phyloP scores from a whole-genome alignment of 768 basidiomycete genomes.

The Suillus cothurnatus region DNA sequence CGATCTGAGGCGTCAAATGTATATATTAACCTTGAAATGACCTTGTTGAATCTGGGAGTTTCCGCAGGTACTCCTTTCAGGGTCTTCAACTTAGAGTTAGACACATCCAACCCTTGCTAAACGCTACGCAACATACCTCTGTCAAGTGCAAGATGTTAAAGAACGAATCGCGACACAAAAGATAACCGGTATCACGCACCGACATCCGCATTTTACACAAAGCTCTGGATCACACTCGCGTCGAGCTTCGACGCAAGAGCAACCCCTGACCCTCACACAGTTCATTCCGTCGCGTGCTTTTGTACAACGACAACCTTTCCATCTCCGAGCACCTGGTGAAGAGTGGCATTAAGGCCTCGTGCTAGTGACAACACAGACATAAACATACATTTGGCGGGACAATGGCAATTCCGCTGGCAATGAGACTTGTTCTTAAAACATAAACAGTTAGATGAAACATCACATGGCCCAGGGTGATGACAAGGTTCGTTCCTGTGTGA shows the following conservation, averaged over 20 bases:
- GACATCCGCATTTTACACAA: slow-evolving; percentile 53
- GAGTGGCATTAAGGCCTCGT: not conserved
- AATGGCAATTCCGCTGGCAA: slow-evolving; percentile 60
- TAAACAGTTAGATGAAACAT: slow-evolving; percentile 40
- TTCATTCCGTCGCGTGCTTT: slow-evolving; percentile 22
- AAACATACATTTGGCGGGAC: slow-evolving; percentile 49
- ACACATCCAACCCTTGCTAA: not conserved
- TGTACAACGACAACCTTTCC: slow-evolving; percentile 59
- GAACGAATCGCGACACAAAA: not conserved
- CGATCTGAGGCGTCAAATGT: not conserved
- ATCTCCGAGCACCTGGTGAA: slow-evolving; percentile 51
- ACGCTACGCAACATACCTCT: slow-evolving; percentile 24
- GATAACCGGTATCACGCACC: slow-evolving; percentile 34
- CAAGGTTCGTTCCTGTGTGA: slow-evolving; percentile 51
- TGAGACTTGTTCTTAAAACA: slow-evolving; percentile 54
- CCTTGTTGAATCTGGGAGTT: slow-evolving; percentile 54
- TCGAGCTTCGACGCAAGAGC: slow-evolving; percentile 50
- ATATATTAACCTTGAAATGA: slow-evolving; percentile 44
- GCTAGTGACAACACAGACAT: not conserved
- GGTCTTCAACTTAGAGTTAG: slow-evolving; percentile 23
- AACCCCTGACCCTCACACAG: slow-evolving; percentile 42
- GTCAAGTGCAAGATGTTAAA: not conserved
- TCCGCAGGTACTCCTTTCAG: slow-evolving; percentile 38
- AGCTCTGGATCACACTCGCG: slow-evolving; percentile 74
- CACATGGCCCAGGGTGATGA: slow-evolving; percentile 58